Base-by-base conservation (phyloP, 2,329 filamentous ascomycete genomes). In the Neurospora sp. region DNA sequence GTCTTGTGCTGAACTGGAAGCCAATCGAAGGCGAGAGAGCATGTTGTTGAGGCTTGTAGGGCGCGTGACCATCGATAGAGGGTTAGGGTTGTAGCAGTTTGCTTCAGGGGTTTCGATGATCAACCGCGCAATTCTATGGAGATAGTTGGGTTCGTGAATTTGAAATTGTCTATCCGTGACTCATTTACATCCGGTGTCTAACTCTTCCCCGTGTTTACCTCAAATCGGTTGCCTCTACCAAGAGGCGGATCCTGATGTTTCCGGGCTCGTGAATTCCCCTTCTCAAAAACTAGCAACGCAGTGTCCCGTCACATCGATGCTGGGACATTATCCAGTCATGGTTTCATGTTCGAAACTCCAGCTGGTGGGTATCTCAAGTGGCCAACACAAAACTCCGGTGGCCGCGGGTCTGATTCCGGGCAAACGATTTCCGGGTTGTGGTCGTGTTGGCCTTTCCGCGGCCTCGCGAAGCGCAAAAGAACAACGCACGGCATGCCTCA, bases 21-120 rank as follows among this genome's bases (percentile, higher is more conserved):
- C 76, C 75, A 76, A 77, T 77, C 66, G 75, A 77, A 77, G 57
- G 39, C n/a, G 17, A 17, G 40, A 28, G 52, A 71, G 39, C 66
- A 62, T 40, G 66, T 68, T 46, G 40, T 43, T 39, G 40, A 62
- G 52, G 52, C 28, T 62, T n/a, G n/a, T 38, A 40, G 19, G 41
- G 43, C 65, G 52, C 52, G 52, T 62, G 52, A 62, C 23, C 52
- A 62, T 5, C 1, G 0, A 17, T 1, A 8, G 28, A 36, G 52
- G 52, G 52, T 62, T 62, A 62, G 52, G 52, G 52, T 62, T 62
- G 3, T 10, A 28, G 19, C 19, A 15, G 19, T 10, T 33, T 62
- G 11, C 52, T 36, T 62, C 15, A 33, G 52, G 12, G 52, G 28
- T 6, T 62, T 62, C 52, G 52, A 62, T n/a, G 15, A 5, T 62